Evolutionary conservation across 257 asterid species (phyloP).

Genomic region (Penstemon newberryi): DNA sequence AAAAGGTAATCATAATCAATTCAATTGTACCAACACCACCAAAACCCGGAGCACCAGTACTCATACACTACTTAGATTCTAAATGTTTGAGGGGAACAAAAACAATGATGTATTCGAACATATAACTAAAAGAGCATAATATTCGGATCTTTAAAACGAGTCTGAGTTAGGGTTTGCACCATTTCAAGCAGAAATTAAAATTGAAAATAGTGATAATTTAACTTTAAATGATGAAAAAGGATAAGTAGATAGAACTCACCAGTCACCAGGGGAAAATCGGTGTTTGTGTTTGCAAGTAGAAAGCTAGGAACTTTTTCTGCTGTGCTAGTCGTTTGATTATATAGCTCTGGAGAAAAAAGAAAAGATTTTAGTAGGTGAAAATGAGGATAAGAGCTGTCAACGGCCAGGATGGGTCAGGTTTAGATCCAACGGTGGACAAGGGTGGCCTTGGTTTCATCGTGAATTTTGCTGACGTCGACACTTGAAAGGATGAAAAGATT

Average conservation of each 20-base stretch:
- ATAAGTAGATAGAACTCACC: slow-evolving; percentile 36
- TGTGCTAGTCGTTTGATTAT: slow-evolving; percentile 20
- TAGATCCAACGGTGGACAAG: slow-evolving; percentile 37
- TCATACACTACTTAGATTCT: neutral
- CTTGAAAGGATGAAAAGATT: neutral
- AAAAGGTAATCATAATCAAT: neutral
- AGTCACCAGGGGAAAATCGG: slow-evolving; percentile 10
- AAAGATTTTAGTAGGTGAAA: slow-evolving; percentile 35
- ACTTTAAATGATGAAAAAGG: neutral
- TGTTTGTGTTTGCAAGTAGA: neutral
- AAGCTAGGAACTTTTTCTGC: slow-evolving; percentile 28
- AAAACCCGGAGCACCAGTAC: slow-evolving; percentile 11
- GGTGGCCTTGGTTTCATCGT: slow-evolving; percentile 40
- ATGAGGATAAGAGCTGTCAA: slow-evolving; percentile 48
- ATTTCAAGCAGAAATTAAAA: slow-evolving; percentile 12
- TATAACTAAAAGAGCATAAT: neutral
- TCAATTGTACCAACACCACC: neutral
- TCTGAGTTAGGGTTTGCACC: slow-evolving; percentile 40
- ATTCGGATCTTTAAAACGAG: slow-evolving; percentile 24
- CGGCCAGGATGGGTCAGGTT: slow-evolving; percentile 29
- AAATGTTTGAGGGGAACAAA: neutral
- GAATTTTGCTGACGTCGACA: neutral
- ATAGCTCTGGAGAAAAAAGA: neutral
- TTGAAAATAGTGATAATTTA: neutral
- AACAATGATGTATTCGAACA: neutral